A percentile compares a stretch with the other conserved stretches of the same genome.
Conservation (phyloP, 2,329 filamentous ascomycete species). For the Stylonectria norvegica region DNA sequence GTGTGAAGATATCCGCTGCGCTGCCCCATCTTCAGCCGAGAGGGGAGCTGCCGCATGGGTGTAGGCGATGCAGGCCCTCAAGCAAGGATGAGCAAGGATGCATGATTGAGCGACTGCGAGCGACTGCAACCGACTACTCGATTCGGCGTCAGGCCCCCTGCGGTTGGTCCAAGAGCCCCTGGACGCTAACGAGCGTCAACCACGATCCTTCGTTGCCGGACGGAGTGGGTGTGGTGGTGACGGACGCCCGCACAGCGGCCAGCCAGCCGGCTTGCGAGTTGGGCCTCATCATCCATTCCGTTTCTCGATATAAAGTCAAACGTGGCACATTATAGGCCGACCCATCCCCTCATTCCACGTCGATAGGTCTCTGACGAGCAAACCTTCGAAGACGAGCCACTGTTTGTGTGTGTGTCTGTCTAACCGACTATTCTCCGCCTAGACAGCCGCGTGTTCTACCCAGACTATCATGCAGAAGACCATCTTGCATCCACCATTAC, state of each 20-base stretch:
- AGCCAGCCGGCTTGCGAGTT: not conserved
- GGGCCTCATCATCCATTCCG: too few species aligned
- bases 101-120: constrained; percentile 10
- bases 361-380: too few species aligned
- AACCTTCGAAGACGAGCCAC: too few species aligned
- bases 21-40: not conserved
- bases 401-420: too few species aligned
- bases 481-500: too few species aligned
- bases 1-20: constrained; percentile 8
- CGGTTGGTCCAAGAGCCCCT: constrained; percentile 24
- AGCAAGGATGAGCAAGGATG: constrained; percentile 15
- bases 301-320: too few species aligned
- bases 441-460: too few species aligned
- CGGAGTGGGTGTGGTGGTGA: constrained; percentile 1
- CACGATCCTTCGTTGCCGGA: too few species aligned
- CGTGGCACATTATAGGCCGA: too few species aligned
- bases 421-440: too few species aligned
- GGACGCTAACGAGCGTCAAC: constrained; percentile 2
- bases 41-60: not conserved
- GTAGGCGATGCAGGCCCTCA: not conserved
- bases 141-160: constrained; percentile 22
- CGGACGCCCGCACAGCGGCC: not conserved
- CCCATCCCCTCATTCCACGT: too few species aligned
- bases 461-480: too few species aligned
- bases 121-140: constrained; percentile 23